phyloP scores from a whole-genome alignment of 2,329 filamentous ascomycete genomes.

The Monascus ruber region DNA sequence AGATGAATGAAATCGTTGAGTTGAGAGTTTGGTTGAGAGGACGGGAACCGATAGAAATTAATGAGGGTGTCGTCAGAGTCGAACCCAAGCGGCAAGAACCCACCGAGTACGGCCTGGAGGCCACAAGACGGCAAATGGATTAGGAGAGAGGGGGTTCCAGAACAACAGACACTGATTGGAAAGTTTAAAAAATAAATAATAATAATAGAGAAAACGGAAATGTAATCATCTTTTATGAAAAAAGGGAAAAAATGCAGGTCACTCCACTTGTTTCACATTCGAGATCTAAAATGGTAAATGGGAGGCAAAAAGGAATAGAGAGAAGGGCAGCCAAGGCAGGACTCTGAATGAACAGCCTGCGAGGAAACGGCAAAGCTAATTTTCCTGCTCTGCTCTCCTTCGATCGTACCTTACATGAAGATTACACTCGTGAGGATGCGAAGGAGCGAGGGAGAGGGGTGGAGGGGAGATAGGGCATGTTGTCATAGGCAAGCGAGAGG shows the following conservation, averaged over 20 bases:
- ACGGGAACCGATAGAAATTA: slow-evolving; percentile 10
- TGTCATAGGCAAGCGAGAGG: not conserved
- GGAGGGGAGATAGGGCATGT: not conserved
- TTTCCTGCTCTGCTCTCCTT: not conserved
- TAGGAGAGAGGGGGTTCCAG: slow-evolving; percentile 1
- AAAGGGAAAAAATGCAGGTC: slow-evolving; percentile 1
- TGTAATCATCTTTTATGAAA: not conserved
- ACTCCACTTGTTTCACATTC: not conserved
- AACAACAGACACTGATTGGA: slow-evolving; percentile 4
- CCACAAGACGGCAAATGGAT: slow-evolving; percentile 3
- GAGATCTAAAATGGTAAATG: not conserved
- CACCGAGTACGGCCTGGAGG: slow-evolving; percentile 17
- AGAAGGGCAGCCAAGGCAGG: too few species aligned
- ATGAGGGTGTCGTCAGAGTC: slow-evolving; percentile 23
- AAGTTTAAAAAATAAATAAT: slow-evolving; percentile 1
- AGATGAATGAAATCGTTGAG: slow-evolving; percentile 1
- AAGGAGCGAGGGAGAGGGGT: not conserved
- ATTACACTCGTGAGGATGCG: not conserved
- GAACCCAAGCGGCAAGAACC: slow-evolving; percentile 21
- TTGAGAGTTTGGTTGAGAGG: slow-evolving; percentile 13
- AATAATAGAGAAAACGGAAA: slow-evolving; percentile 2
- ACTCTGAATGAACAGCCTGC: too few species aligned
- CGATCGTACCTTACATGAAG: not conserved
- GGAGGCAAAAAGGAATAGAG: not conserved
- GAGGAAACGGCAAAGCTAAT: not conserved